Evolutionary conservation across 83 land plant genomes (phyloP), one percentile per base, ranked within the genome.

Genomic region (Diphasiastrum complanatum): DNA sequence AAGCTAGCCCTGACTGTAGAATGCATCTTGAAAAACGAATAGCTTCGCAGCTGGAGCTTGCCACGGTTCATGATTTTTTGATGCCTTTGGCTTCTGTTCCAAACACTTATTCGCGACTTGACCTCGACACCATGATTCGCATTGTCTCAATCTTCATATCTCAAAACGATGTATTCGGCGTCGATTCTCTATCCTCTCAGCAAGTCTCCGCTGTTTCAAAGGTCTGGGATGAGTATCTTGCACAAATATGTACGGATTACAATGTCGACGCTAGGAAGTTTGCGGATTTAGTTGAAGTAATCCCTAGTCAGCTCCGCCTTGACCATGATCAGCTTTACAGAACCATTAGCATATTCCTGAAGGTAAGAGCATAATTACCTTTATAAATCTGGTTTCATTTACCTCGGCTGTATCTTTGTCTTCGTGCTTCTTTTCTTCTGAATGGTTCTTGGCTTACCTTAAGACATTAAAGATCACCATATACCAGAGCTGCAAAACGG

Each of bases 221-320:
- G 19, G 59, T 55, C 1, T 55, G 59, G 59, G 59, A 55, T 19
- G 59, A 55, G 59, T 55, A 55, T 30, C 35, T 55, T 14, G 19
- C 59, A 6, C 35, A 55, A 27, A 32, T 55, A 27, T 31, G 35
- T 10, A 27, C 18, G 11, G 59, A 55, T 14, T 35, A 31, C 16
- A 27, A 55, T 26, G 16, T 55, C 20, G 11, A 18, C 34, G 28
- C 59, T 6, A 55, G 19, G 35, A 55, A 14, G 31, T 55, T 55
- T 55, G 34, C 14, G 10, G 59, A 55, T 20, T 27, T 55, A 14
- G 27, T 27, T 27, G 59, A 55, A 55, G 34, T 30, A 16, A 30
- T 55, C 31, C 59, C 59, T 12, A 20, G 28, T 14, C 34, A 55
- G 11, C 14, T 32, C 6, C 30, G 59, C 6, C 11, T 35, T 10